Base-by-base conservation (phyloP, 176 grass and related monocot genomes). In the Ananas comosus region DNA sequence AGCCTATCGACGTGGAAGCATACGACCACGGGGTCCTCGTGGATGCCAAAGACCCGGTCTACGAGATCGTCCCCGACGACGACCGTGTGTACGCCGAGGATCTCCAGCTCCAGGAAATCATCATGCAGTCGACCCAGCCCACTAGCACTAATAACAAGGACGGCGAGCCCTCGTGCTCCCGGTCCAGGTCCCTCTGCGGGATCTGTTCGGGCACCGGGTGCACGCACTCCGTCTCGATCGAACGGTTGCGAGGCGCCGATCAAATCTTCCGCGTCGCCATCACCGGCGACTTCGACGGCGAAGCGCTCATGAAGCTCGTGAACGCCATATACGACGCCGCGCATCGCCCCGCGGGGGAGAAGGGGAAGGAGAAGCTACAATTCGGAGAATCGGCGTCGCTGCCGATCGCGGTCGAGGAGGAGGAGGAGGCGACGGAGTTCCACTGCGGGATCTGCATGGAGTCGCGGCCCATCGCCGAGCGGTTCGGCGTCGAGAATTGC, bases 391-490 rank as follows among this genome's bases (percentile, higher is more conserved):
- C 29, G 29, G 3, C 29, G 0, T 33, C 3, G 3, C 2, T 33
- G 5, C 3, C 29, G 29, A 33, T 33, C 29, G 29, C 0, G 29
- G 4, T 33, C 29, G 33, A 42, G 33, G 33, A 42, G 1, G 63
- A 1, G 11, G 83, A 63, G 3, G 51, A 17, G 0, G 10, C 4
- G 51, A 19, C 12, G 10, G 25, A n/a, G 11, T 54, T 54, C 52
- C 16, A 54, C 72, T 96, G 88, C 64, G 13, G 33, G 24, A 91
- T 91, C 56, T 88, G 88, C 80, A 86, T 88, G 88, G 82, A 88
- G 27, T 48, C 47, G 11, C 14, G 83, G 2, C 48, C 42, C 2
- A 28, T 61, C 33, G 10, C 51, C 10, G 67, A 86, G 47, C 2
- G 63, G 48, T 86, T 91, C 72, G 18, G 49, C n/a, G 75, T 88